Evolutionary conservation across 805 yeast species (phyloP), one percentile per base, ranked within the genome.

Genomic region (Wickerhamiella parazyma): DNA sequence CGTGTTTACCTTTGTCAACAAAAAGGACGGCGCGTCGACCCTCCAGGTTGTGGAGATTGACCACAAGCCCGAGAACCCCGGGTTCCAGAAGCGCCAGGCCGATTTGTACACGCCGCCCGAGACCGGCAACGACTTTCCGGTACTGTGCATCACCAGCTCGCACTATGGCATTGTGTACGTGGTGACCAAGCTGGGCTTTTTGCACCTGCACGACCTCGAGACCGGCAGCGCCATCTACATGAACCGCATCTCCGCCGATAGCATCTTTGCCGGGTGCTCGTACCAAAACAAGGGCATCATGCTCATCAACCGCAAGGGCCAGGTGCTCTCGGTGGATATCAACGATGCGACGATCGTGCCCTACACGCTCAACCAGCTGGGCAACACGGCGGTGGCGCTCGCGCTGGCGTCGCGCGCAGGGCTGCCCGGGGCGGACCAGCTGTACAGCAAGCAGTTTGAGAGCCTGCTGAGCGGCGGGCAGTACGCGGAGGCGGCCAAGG

Each of bases 101-200:
- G 97, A 89, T 55, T 78, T 91, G 49, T 91, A 82, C 66, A 86
- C 89, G 74, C 98, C 98, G 28, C 87, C 94, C 21, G 98, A 93
- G 66, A 94, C 95, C 38, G 71, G 82, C 33, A 82, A 81, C 61
- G 99, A 91, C 66, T 91, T 91, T 78, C 99, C 99, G 48, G 86
- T 91, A 52, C 75, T 94, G 42, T 74, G 87, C 49, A 91, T 85
- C 61, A 76, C 89, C 36, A 78, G 95, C 20, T 73, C 81, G 65
- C 73, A 74, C 58, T 91, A 78, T 56, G 97, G 97, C 52, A 75
- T 91, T 48, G 70, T 82, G 49, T 91, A 86, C 63, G 71, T 91
- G 52, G 72, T 91, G 60, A 91, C 98, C 48, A 93, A 93, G 67
- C 82, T 82, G 59, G 98, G 98, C 21, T 91, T 91, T 67, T 86